Evolutionary conservation across 2,329 filamentous ascomycete genomes (phyloP).

Genomic region (Colletotrichum viniferum): DNA sequence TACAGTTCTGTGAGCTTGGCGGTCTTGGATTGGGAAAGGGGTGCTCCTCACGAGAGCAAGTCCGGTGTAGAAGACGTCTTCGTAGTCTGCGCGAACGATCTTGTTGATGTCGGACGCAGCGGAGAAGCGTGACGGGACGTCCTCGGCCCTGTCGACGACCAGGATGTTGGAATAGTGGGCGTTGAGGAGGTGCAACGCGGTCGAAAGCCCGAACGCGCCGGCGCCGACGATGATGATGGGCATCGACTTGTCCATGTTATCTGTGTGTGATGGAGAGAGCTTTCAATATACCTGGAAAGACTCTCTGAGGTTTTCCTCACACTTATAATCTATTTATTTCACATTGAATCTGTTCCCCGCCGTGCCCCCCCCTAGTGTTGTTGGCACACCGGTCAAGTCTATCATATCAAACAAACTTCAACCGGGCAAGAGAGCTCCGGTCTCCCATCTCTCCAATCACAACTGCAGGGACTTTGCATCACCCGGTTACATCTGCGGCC

Average conservation of each 20-base stretch:
- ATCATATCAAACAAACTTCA: neutral
- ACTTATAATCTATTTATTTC: neutral
- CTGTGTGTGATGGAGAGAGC: neutral
- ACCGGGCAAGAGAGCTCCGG: neutral
- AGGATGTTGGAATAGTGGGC: conserved; percentile 50
- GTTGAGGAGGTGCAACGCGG: conserved; percentile 48
- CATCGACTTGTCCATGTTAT: neutral
- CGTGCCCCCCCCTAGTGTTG: neutral
- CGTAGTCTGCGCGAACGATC: conserved; percentile 63
- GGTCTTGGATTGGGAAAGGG: neutral
- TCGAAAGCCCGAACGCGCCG: conserved; percentile 56
- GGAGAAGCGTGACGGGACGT: conserved; percentile 48
- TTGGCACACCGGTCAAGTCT: neutral
- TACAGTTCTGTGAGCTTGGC: conserved; percentile 27
- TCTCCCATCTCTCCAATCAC: neutral
- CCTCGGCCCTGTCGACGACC: conserved; percentile 45
- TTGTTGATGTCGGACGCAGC: conserved; percentile 67
- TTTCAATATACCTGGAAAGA: neutral
- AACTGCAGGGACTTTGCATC: neutral
- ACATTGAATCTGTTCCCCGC: neutral
- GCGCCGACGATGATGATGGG: conserved; percentile 43
- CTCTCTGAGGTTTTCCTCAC: neutral
- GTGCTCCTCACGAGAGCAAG: conserved; percentile 27
- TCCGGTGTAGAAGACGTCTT: conserved; percentile 60
- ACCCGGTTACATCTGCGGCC: neutral